Conservation (phyloP, 1,284 basidiomycete species). For the Ustilago nuda region DNA sequence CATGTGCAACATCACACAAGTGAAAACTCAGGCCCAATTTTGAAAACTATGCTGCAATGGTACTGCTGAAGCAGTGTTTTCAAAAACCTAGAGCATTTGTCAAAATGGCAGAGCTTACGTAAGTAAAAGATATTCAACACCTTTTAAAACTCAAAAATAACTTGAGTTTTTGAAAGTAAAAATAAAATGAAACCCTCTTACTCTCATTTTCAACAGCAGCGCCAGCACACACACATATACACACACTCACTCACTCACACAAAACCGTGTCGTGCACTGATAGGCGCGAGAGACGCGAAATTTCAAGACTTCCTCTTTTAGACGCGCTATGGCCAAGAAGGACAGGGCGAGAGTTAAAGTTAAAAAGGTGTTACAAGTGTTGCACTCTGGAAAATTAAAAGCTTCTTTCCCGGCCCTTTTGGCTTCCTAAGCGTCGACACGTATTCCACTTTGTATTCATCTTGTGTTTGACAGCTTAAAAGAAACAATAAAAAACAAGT, state of each 20-base stretch:
- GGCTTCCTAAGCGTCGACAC: slow-evolving; percentile 10
- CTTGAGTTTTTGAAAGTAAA: too few relatives aligned
- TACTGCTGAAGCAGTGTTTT: too few relatives aligned
- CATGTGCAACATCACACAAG: too few relatives aligned
- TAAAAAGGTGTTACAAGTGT: slow-evolving; percentile 15
- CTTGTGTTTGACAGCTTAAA: slow-evolving; percentile 1
- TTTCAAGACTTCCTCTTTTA: not conserved
- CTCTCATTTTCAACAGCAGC: not conserved
- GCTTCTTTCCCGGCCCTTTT: not conserved
- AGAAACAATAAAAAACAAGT: not conserved
- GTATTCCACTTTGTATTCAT: slow-evolving; percentile 9
- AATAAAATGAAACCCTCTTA: not conserved
- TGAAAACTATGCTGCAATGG: too few relatives aligned
- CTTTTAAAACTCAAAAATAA: too few relatives aligned
- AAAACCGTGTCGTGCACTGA: slow-evolving; percentile 4
- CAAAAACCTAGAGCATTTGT: too few relatives aligned
- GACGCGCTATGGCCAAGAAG: slow-evolving; percentile 6
- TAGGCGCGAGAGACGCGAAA: slow-evolving; percentile 5
- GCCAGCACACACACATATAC: not conserved
- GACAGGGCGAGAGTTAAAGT: slow-evolving; percentile 3
- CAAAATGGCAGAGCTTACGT: too few relatives aligned
- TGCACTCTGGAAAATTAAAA: slow-evolving; percentile 24
- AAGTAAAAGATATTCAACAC: too few relatives aligned
- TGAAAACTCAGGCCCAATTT: too few relatives aligned
- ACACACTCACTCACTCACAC: too few relatives aligned